Conservation (phyloP, 352 stramenopile genomes). For the Globisporangium cylindrosporum region DNA sequence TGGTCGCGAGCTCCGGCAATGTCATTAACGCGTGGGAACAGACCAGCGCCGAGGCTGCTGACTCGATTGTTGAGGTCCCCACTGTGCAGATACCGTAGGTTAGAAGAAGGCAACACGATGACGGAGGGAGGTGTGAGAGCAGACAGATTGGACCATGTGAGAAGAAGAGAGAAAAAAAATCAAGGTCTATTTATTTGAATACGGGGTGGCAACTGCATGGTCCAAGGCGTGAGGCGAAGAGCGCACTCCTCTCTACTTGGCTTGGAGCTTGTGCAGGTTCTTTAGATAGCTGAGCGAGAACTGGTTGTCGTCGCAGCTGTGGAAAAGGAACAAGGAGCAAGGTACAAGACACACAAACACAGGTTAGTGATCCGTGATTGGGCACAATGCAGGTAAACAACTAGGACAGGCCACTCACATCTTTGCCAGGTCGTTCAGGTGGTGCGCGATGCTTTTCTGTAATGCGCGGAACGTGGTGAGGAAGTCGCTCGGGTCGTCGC, state of each 20-base stretch:
- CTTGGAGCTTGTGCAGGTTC: slow-evolving; percentile 58
- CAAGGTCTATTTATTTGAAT: slow-evolving; percentile 51
- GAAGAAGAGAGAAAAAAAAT: background rate
- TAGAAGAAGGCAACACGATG: slow-evolving; percentile 21
- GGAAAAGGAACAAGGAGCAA: slow-evolving; percentile 3
- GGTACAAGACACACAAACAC: slow-evolving; percentile 12
- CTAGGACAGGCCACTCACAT: slow-evolving; percentile 52
- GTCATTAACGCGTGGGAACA: slow-evolving; percentile 52
- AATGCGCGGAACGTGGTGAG: slow-evolving; percentile 80
- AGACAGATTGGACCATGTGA: background rate
- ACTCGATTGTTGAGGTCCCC: background rate
- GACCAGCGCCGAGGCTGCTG: background rate
- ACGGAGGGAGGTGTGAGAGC: slow-evolving; percentile 1
- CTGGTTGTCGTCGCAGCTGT: slow-evolving; percentile 87
- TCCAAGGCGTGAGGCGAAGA: background rate
- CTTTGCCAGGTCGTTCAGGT: slow-evolving; percentile 83
- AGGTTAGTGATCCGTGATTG: slow-evolving; percentile 8
- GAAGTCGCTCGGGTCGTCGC: slow-evolving; percentile 73
- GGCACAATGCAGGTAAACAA: slow-evolving; percentile 2
- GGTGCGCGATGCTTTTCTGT: slow-evolving; percentile 83
- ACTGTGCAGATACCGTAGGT: background rate
- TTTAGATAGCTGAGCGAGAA: slow-evolving; percentile 86
- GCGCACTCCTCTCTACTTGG: slow-evolving; percentile 5
- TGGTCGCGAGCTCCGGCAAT: slow-evolving; percentile 84
- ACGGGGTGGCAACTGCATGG: background rate